A percentile compares a stretch with the other conserved stretches of the same genome.
Evolutionary conservation across 345 rosid species (phyloP).

Genomic region (Toxicodendron radicans): DNA sequence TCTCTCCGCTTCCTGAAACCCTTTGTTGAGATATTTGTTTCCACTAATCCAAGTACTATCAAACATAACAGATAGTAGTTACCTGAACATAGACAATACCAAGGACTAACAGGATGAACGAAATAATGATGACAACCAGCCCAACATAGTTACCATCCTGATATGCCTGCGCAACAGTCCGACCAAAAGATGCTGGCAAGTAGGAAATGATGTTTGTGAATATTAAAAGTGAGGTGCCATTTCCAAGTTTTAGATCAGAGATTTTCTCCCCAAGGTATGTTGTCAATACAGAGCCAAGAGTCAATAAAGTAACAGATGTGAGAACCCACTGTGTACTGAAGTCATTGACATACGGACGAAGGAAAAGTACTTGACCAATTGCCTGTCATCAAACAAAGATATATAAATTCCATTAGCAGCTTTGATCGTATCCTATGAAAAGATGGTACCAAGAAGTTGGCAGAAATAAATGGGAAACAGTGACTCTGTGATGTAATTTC

Average conservation of each 20-base stretch:
- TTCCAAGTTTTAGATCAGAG: conserved; percentile 93
- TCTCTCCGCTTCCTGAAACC: conserved; percentile 98
- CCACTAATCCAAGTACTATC: conserved; percentile 11
- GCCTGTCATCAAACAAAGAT: conserved; percentile 49
- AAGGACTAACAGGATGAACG: conserved; percentile 79
- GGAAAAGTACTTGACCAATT: conserved; percentile 87
- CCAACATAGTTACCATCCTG: conserved; percentile 93
- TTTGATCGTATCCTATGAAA: not conserved
- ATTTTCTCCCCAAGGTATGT: conserved; percentile 89
- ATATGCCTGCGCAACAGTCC: conserved; percentile 75
- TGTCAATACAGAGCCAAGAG: conserved; percentile 85
- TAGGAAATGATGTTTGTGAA: conserved; percentile 96
- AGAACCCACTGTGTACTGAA: conserved; percentile 86
- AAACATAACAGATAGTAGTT: conserved; percentile 22
- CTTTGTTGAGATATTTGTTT: conserved; percentile 29
- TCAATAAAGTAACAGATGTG: conserved; percentile 72
- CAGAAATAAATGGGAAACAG: conserved; percentile 4
- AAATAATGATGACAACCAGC: conserved; percentile 62
- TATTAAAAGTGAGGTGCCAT: conserved; percentile 90
- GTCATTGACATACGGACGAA: conserved; percentile 90
- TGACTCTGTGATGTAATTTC: conserved; percentile 2
- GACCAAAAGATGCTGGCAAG: conserved; percentile 95
- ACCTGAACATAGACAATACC: conserved; percentile 99
- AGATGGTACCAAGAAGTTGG: not conserved
- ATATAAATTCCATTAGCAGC: not conserved